Conservation (phyloP, 208 protist genomes). For the Trypanosoma conorhini region DNA sequence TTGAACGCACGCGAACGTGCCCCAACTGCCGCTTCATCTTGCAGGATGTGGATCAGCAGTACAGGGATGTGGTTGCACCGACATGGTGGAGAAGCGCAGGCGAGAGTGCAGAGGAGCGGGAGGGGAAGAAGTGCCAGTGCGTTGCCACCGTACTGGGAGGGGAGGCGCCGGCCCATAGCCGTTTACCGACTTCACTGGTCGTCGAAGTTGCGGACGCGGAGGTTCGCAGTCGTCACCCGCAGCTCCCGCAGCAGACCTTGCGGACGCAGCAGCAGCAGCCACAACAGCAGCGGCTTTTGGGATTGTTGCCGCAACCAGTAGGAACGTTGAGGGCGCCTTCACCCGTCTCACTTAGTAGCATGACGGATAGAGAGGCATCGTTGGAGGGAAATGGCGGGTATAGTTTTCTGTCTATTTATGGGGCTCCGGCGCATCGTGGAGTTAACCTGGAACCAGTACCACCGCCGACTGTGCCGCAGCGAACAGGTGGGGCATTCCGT, state of each 20-base stretch:
- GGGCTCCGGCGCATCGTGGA: neutral
- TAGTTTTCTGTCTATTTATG: neutral
- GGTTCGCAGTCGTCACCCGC: neutral
- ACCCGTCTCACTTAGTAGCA: neutral
- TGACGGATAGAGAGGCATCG: neutral
- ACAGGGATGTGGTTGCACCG: constrained; percentile 24
- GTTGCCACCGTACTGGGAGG: neutral
- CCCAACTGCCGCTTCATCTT: constrained; percentile 58
- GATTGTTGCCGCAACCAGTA: neutral
- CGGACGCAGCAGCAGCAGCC: neutral
- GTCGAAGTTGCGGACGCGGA: neutral
- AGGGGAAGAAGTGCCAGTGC: neutral
- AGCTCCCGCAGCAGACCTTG: neutral
- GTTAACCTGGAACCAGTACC: neutral
- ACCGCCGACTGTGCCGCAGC: neutral
- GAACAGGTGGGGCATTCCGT: constrained; percentile 1
- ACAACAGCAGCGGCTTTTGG: neutral
- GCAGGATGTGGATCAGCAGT: constrained; percentile 31
- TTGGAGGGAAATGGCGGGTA: neutral
- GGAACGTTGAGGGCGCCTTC: neutral
- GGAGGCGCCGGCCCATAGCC: too few relatives aligned
- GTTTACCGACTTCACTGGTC: neutral
- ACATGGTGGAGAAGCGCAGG: constrained; percentile 16
- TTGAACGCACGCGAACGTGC: constrained; percentile 44
- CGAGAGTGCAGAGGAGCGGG: constrained; percentile 6